Percentiles rank a stretch among this genome's conserved stretches.
phyloP scores from a whole-genome alignment of 306 rosid species.

The Herpetospermum pedunculosum region DNA sequence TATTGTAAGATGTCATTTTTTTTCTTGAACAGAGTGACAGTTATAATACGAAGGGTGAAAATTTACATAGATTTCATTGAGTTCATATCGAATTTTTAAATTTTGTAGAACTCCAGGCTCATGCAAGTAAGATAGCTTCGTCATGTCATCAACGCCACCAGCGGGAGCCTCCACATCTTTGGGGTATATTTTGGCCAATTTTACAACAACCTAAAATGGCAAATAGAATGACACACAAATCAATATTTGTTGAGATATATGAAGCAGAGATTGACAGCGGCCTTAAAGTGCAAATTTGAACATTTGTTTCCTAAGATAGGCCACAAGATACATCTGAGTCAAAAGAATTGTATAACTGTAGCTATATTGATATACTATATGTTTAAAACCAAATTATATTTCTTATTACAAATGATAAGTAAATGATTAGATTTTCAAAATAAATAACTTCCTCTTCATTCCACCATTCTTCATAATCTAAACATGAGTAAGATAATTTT shows the following conservation, averaged over 20 bases:
- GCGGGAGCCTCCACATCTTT: slow-evolving; percentile 91
- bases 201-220: slow-evolving; percentile 43
- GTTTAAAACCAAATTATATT: neutral
- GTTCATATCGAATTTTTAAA: slow-evolving; percentile 78
- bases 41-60: neutral
- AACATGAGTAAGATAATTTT: neutral
- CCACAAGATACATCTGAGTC: neutral
- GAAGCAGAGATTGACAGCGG: neutral
- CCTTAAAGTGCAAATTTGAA: neutral
- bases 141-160: slow-evolving; percentile 98
- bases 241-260: neutral
- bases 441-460: neutral
- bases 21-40: neutral
- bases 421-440: neutral
- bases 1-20: neutral
- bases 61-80: slow-evolving; percentile 90
- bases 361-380: neutral
- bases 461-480: neutral
- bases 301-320: neutral
- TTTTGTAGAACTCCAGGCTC: slow-evolving; percentile 97
- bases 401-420: neutral
- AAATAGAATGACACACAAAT: slow-evolving; percentile 13
- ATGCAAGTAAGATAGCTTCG: slow-evolving; percentile 88
- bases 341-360: neutral
- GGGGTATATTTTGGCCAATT: slow-evolving; percentile 62